Evolutionary conservation across 805 yeast species (phyloP).

Genomic region (Ascoidea asiatica): DNA sequence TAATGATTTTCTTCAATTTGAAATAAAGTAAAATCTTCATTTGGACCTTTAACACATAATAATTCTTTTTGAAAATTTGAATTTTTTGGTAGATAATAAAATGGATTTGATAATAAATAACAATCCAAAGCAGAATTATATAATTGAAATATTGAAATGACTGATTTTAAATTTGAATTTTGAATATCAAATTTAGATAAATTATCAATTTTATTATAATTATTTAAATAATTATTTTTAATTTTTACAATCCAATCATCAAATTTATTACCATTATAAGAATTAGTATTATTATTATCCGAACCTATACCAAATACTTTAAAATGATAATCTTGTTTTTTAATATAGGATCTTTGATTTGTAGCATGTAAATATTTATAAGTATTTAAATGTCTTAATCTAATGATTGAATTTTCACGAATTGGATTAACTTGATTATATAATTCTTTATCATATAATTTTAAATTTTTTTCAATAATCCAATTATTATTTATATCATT

Average conservation of each 20-base stretch:
- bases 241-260: conserved; percentile 59
- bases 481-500: conserved; percentile 58
- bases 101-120: conserved; percentile 57
- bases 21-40: conserved; percentile 57
- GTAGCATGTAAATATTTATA: conserved; percentile 57
- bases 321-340: conserved; percentile 80
- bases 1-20: conserved; percentile 53
- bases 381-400: conserved; percentile 60
- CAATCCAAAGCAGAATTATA: conserved; percentile 59
- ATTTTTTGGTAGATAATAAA: conserved; percentile 73
- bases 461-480: conserved; percentile 40
- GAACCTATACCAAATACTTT: conserved; percentile 72
- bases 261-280: conserved; percentile 50
- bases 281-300: conserved; percentile 23
- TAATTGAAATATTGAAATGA: conserved; percentile 56
- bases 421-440: conserved; percentile 20
- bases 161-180: conserved; percentile 43
- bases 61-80: conserved; percentile 82
- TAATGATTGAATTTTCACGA: conserved; percentile 40
- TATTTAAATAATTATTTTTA: conserved; percentile 21
- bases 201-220: conserved; percentile 21
- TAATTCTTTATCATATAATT: conserved; percentile 25
- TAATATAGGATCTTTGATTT: conserved; percentile 63
- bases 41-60: conserved; percentile 67
- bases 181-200: conserved; percentile 16